phyloP scores from a whole-genome alignment of 129 eudicot genomes.

The Calendula officinalis region DNA sequence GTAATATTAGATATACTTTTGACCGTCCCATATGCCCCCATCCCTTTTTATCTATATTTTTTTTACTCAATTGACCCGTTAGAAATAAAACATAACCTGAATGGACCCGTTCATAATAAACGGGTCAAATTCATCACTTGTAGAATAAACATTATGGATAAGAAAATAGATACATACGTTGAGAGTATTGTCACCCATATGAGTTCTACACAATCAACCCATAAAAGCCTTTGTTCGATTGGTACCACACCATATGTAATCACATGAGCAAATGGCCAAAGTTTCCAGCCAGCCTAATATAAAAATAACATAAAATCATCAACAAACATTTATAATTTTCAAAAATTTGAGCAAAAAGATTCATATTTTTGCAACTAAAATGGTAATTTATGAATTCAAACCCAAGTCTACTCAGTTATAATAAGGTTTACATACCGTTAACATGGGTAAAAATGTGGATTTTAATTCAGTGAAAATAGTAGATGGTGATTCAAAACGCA shows the following conservation, averaged over 20 bases:
- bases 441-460: conserved; percentile 74
- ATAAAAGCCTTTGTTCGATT: conserved; percentile 80
- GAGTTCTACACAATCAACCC: conserved; percentile 93
- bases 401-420: not conserved
- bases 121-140: too few relatives aligned
- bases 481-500: conserved; percentile 68
- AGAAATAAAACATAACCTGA: not conserved
- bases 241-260: conserved; percentile 80
- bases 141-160: not conserved
- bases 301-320: conserved; percentile 6
- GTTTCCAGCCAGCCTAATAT: conserved; percentile 51
- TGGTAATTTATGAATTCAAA: not conserved
- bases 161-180: conserved; percentile 44
- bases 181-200: conserved; percentile 93
- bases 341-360: not conserved
- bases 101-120: not conserved
- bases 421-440: conserved; percentile 53
- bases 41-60: not conserved
- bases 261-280: conserved; percentile 57
- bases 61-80: not conserved
- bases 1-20: too few relatives aligned
- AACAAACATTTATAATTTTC: not conserved
- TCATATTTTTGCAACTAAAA: not conserved
- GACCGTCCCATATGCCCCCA: not conserved
- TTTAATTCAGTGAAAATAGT: conserved; percentile 53